Evolutionary conservation across 2,329 filamentous ascomycete species (phyloP).

Genomic region (Microcyclosporella mali): DNA sequence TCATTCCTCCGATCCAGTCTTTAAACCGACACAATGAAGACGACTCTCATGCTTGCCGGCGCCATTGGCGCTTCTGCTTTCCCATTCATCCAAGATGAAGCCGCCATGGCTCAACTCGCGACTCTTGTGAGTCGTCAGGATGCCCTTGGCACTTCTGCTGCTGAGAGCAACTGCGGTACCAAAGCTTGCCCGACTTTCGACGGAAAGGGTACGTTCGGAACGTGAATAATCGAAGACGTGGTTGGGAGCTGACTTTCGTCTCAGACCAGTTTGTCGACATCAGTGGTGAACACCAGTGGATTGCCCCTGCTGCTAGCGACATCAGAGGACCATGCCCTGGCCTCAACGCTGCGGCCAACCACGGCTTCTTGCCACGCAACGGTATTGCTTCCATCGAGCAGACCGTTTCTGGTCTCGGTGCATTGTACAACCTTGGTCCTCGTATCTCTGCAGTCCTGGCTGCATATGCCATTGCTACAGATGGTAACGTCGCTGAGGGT

Average conservation of each 20-base stretch:
- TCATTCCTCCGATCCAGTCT: neutral
- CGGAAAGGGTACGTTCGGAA: too few species aligned
- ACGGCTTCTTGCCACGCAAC: constrained; percentile 13
- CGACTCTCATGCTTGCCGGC: constrained; percentile 12
- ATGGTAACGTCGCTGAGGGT: constrained; percentile 10
- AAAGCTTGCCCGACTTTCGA: constrained; percentile 11
- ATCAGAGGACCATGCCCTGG: constrained; percentile 13
- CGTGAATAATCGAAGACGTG: too few species aligned
- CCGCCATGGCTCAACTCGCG: too few species aligned
- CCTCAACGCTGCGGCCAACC: constrained; percentile 21
- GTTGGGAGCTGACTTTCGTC: too few species aligned
- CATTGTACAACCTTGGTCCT: constrained; percentile 6
- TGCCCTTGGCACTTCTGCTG: constrained; percentile 4
- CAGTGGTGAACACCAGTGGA: constrained; percentile 10
- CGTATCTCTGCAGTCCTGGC: constrained; percentile 3
- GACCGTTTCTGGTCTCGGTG: constrained; percentile 4
- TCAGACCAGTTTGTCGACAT: constrained; percentile 11
- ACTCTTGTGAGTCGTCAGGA: too few species aligned
- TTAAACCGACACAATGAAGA: constrained; percentile 12
- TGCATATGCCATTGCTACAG: constrained; percentile 13
- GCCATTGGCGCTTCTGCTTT: constrained; percentile 18
- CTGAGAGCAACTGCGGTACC: constrained; percentile 10
- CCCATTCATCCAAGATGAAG: constrained; percentile 5
- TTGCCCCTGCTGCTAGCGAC: constrained; percentile 4
- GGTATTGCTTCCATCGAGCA: constrained; percentile 3